Conservation (phyloP, 208 protist genomes). For the Strigomonas galati region DNA sequence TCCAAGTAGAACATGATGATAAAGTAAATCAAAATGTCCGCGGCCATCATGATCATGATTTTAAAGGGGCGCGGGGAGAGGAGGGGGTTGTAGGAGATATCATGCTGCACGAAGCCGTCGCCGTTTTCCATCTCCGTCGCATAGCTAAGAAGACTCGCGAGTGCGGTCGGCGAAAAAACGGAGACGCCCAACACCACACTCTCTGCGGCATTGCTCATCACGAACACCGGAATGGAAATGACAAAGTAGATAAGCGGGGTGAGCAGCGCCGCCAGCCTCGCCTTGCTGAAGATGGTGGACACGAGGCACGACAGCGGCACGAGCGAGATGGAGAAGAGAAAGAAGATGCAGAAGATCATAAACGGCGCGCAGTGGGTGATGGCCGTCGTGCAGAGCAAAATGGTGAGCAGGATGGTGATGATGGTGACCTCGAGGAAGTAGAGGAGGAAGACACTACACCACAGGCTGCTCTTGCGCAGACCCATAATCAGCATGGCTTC, state of each 20-base stretch:
- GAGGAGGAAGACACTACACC: conserved; percentile 55
- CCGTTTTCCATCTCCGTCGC: conserved; percentile 18
- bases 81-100: conserved; percentile 7
- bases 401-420: conserved; percentile 46
- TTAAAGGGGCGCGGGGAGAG: conserved; percentile 19
- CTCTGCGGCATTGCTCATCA: conserved; percentile 29
- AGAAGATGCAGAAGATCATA: conserved; percentile 59
- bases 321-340: conserved; percentile 40
- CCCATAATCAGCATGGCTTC: conserved; percentile 89
- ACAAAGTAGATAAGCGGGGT: conserved; percentile 72
- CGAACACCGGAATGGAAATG: conserved; percentile 56
- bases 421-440: conserved; percentile 52
- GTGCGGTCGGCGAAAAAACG: conserved; percentile 53
- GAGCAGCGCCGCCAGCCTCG: conserved; percentile 54
- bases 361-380: conserved; percentile 25
- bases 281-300: conserved; percentile 69
- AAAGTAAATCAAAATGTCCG: conserved; percentile 63
- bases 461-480: conserved; percentile 54
- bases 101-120: conserved; percentile 18
- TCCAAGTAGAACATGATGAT: conserved; percentile 78
- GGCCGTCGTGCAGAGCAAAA: conserved; percentile 54
- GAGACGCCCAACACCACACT: conserved; percentile 25
- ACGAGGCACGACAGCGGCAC: conserved; percentile 57
- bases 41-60: conserved; percentile 25
- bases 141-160: conserved; percentile 19